These are phyloP conservation scores for Microstegium vimineum DNA, from an alignment of 176 grass and related monocot species.

Conservation along the genomic window DNA sequence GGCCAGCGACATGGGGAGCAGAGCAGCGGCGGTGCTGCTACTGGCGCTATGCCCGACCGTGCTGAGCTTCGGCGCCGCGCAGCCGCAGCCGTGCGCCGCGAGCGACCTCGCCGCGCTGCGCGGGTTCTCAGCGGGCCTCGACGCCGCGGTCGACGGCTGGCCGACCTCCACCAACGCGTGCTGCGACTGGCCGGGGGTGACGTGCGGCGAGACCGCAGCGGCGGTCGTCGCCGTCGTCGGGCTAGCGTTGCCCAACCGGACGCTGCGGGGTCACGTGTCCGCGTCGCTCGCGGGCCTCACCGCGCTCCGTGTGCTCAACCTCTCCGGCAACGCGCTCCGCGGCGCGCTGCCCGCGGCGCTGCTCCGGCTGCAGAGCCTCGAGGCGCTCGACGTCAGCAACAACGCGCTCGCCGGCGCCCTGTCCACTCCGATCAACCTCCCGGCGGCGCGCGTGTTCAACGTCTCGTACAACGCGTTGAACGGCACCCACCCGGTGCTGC, in stretches of 20 bases:
- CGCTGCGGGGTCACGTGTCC: constrained; percentile 20
- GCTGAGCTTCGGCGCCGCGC: background rate
- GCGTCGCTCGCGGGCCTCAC: constrained; percentile 29
- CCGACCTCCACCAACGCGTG: background rate
- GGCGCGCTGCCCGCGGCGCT: constrained; percentile 38
- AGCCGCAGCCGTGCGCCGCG: background rate
- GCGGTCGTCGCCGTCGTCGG: background rate
- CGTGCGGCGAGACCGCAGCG: background rate
- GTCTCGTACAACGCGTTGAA: constrained; percentile 49
- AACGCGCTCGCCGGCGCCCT: constrained; percentile 11
- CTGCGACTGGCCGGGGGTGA: constrained; percentile 42
- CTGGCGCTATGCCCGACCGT: background rate
- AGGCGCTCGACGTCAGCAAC: constrained; percentile 40
- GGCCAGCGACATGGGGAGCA: background rate
- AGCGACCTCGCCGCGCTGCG: constrained; percentile 30
- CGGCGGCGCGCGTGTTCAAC: constrained; percentile 34
- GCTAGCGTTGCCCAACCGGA: constrained; percentile 34
- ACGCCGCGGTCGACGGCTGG: constrained; percentile 21
- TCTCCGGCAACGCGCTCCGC: constrained; percentile 45
- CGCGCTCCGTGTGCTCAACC: constrained; percentile 47
- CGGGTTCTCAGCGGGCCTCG: constrained; percentile 28
- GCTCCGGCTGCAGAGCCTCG: constrained; percentile 30
- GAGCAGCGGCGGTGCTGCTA: background rate
- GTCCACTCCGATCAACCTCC: constrained; percentile 2
- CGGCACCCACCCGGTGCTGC: constrained; percentile 35